Conservation (phyloP, 495 filamentous ascomycete genomes). For the Trichocladium antarcticum region DNA sequence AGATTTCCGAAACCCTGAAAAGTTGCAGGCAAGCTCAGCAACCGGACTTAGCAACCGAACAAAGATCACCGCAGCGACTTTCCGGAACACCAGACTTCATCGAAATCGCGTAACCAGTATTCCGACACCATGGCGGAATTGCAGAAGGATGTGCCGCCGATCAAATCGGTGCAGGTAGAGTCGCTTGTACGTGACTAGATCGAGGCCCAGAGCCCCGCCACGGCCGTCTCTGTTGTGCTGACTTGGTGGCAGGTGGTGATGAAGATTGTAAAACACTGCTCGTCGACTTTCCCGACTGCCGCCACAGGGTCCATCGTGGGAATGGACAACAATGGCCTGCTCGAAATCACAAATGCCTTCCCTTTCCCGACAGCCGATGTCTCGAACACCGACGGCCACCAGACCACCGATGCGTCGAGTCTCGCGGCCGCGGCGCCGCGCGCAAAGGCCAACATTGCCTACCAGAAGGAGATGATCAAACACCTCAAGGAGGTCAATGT, state of each 20-base stretch:
- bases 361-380: slow-evolving; percentile 82
- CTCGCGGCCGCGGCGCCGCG: slow-evolving; percentile 80
- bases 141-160: slow-evolving; percentile 51
- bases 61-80: slow-evolving; percentile 3
- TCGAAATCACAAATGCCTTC: slow-evolving; percentile 91
- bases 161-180: slow-evolving; percentile 75
- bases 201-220: slow-evolving; percentile 13
- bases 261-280: slow-evolving; percentile 93
- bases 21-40: slow-evolving; percentile 7
- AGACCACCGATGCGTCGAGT: slow-evolving; percentile 64
- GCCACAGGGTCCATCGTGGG: slow-evolving; percentile 86
- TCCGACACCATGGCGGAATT: slow-evolving; percentile 33
- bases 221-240: slow-evolving; percentile 10
- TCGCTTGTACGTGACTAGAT: slow-evolving; percentile 48
- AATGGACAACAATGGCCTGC: slow-evolving; percentile 72
- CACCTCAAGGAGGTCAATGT: slow-evolving; percentile 95
- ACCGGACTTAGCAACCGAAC: background rate
- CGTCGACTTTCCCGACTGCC: slow-evolving; percentile 73
- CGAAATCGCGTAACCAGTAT: slow-evolving; percentile 3
- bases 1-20: slow-evolving; percentile 20
- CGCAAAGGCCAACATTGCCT: slow-evolving; percentile 75
- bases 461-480: slow-evolving; percentile 96
- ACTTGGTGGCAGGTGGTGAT: slow-evolving; percentile 61
- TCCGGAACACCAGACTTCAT: background rate
- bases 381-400: slow-evolving; percentile 60